These are phyloP conservation scores for Eutrema yunnanense DNA, from an alignment of 345 rosid genomes.

Conservation along the genomic window DNA sequence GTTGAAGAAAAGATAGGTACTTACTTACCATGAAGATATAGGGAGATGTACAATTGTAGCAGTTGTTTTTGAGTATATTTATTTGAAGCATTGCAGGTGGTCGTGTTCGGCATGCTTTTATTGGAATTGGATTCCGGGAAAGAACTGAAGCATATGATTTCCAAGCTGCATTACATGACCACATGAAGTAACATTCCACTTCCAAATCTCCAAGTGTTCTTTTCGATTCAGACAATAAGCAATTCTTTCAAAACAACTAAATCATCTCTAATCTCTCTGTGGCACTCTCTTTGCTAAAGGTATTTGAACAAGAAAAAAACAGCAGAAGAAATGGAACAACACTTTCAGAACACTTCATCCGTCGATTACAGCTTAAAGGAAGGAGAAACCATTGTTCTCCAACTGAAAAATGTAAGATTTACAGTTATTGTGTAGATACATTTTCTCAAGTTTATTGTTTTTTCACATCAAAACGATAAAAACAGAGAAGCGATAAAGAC, in stretches of 20 bases:
- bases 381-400: conserved; percentile 83
- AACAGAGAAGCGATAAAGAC: conserved; percentile 40
- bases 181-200: conserved; percentile 61
- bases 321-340: conserved; percentile 99
- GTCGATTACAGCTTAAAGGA: conserved; percentile 90
- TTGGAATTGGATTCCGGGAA: conserved; percentile 96
- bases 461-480: background rate
- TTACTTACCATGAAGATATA: background rate
- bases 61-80: conserved; percentile 14
- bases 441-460: background rate
- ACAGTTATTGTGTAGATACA: background rate
- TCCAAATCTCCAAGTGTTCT: background rate
- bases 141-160: conserved; percentile 98
- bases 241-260: background rate
- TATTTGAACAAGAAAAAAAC: conserved; percentile 94
- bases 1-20: conserved; percentile 93
- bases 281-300: conserved; percentile 30
- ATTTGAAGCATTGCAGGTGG: conserved; percentile 56
- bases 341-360: conserved; percentile 67
- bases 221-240: background rate
- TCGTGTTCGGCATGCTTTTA: conserved; percentile 89
- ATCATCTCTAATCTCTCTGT: background rate
- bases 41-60: background rate
- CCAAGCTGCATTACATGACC: conserved; percentile 98
- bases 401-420: conserved; percentile 62